phyloP scores from a whole-genome alignment of 2,329 filamentous ascomycete genomes.

The Xylariaceae sp. region DNA sequence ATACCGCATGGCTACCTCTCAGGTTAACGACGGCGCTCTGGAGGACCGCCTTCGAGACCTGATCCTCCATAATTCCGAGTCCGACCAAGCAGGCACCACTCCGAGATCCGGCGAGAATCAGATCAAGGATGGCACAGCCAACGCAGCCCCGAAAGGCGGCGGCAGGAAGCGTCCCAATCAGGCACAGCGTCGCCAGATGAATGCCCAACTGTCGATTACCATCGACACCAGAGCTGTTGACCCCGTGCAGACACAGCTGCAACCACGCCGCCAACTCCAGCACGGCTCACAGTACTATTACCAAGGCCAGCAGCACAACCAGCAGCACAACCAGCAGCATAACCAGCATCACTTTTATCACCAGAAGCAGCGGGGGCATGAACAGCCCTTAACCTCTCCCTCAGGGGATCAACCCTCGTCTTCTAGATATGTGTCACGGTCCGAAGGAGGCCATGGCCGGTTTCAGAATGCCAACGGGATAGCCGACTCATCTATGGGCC shows the following conservation, averaged over 20 bases:
- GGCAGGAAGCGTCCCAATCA: constrained; percentile 54
- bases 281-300: constrained; percentile 13
- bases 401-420: constrained; percentile 15
- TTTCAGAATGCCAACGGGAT: no score
- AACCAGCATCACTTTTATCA: constrained; percentile 3
- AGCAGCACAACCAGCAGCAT: not conserved
- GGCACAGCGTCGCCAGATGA: constrained; percentile 59
- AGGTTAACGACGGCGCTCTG: not conserved
- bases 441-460: no score
- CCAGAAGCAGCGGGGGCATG: constrained; percentile 16
- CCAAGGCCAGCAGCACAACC: constrained; percentile 1
- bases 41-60: constrained; percentile 33
- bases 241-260: constrained; percentile 11
- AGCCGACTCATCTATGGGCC: not conserved
- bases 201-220: constrained; percentile 51
- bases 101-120: not conserved
- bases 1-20: not conserved
- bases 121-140: constrained; percentile 1
- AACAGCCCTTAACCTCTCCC: constrained; percentile 12
- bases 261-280: constrained; percentile 30
- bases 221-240: constrained; percentile 39
- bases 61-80: constrained; percentile 48
- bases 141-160: constrained; percentile 24
- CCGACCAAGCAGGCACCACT: not conserved
- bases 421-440: no score